phyloP scores from a whole-genome alignment of 768 basidiomycete species.

The Thelephora aurantiotincta region DNA sequence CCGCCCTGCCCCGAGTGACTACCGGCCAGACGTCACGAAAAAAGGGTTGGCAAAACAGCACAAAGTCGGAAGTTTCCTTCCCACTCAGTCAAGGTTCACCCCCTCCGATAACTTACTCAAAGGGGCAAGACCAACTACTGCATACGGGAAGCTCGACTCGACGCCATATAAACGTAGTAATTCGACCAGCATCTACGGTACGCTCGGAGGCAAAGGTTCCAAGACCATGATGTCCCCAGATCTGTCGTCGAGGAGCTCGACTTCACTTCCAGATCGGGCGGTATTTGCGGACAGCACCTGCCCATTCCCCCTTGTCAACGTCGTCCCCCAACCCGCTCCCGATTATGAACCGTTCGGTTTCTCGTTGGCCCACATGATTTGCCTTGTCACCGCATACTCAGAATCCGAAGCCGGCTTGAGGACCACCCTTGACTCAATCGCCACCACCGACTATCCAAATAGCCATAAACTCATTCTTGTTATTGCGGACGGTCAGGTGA shows the following conservation, averaged over 20 bases:
- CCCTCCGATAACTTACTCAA: constrained; percentile 49
- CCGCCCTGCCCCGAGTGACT: constrained; percentile 78
- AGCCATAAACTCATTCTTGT: constrained; percentile 92
- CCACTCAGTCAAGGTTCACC: constrained; percentile 63
- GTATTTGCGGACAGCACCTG: constrained; percentile 57
- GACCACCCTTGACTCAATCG: constrained; percentile 95
- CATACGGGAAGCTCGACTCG: constrained; percentile 54
- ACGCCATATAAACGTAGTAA: constrained; percentile 47
- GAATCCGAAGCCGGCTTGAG: constrained; percentile 93
- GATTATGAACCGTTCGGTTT: constrained; percentile 95
- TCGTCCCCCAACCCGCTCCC: constrained; percentile 83
- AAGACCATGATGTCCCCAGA: constrained; percentile 57
- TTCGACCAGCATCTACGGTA: constrained; percentile 16
- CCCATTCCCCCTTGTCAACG: constrained; percentile 84
- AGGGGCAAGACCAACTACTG: constrained; percentile 39
- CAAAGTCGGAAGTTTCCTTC: constrained; percentile 46
- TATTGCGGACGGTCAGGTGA: constrained; percentile 97
- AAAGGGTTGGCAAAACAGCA: constrained; percentile 43
- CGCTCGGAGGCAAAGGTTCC: constrained; percentile 19
- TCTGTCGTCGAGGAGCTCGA: constrained; percentile 72
- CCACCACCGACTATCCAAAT: constrained; percentile 97
- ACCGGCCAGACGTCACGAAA: constrained; percentile 80
- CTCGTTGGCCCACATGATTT: constrained; percentile 86
- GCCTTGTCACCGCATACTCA: constrained; percentile 95
- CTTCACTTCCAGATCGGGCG: constrained; percentile 50